Conservation (phyloP, 2,329 filamentous ascomycete species). For the Coniella lustricola region DNA sequence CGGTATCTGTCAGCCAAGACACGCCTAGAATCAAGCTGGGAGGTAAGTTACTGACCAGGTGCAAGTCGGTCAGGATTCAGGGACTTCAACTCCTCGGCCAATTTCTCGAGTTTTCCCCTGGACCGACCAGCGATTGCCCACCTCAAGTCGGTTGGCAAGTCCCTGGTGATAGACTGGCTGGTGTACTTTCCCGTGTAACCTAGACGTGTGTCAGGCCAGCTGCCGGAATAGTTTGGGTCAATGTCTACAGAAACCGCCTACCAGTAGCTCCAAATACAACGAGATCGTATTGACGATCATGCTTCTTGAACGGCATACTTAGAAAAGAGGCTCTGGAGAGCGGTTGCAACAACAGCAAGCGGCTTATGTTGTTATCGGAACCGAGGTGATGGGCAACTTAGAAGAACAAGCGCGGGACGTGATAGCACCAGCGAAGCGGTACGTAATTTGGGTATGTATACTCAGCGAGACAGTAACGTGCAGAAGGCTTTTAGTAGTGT, state of each 20-base stretch:
- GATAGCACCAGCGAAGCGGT: too few species aligned
- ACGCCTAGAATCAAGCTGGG: not conserved
- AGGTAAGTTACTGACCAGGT: slow-evolving; percentile 48
- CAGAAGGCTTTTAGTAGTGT: too few species aligned
- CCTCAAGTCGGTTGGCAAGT: slow-evolving; percentile 67
- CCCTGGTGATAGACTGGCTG: slow-evolving; percentile 65
- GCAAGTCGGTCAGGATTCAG: slow-evolving; percentile 62
- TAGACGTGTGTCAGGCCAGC: slow-evolving; percentile 21
- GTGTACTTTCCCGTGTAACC: slow-evolving; percentile 80
- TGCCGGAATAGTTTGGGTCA: too few species aligned
- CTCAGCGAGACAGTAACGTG: too few species aligned
- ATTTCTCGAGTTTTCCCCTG: slow-evolving; percentile 60
- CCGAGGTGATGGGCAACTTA: too few species aligned
- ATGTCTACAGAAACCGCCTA: slow-evolving; percentile 18
- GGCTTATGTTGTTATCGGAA: too few species aligned
- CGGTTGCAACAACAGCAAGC: not conserved
- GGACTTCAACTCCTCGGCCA: slow-evolving; percentile 60
- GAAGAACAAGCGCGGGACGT: too few species aligned
- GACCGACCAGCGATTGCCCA: slow-evolving; percentile 87
- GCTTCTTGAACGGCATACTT: slow-evolving; percentile 43
- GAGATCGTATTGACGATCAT: slow-evolving; percentile 49
- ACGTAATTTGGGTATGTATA: too few species aligned
- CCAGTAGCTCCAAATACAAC: slow-evolving; percentile 53
- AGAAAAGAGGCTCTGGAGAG: not conserved
- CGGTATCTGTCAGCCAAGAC: not conserved